Evolutionary conservation across 1,284 basidiomycete species (phyloP).

Genomic region (Melampsora larici-populina): DNA sequence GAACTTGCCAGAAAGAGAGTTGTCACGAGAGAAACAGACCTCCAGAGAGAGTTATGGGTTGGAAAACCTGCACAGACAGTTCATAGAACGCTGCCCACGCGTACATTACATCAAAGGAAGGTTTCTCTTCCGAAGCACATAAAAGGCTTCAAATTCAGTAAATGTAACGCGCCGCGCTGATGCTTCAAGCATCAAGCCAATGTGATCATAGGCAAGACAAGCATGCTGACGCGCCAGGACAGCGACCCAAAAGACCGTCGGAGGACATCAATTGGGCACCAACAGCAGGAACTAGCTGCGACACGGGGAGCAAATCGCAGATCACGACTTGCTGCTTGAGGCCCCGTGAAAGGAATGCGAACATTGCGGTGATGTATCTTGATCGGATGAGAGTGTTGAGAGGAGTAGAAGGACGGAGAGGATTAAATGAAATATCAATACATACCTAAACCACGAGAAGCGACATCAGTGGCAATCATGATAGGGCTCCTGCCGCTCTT

Average conservation of each 20-base stretch:
- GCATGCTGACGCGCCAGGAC: background rate
- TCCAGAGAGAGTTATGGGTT: no score
- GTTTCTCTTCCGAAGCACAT: background rate
- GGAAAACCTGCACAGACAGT: slow-evolving; percentile 1
- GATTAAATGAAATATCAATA: slow-evolving; percentile 57
- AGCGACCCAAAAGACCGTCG: slow-evolving; percentile 2
- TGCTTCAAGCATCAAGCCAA: no score
- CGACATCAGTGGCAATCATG: slow-evolving; percentile 82
- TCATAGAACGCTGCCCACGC: slow-evolving; percentile 35
- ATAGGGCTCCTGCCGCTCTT: slow-evolving; percentile 96
- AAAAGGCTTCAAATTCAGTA: no score
- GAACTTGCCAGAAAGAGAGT: no score
- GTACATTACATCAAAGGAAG: background rate
- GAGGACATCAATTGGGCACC: slow-evolving; percentile 1
- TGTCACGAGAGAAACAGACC: no score
- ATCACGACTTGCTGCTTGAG: background rate
- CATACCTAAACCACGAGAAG: slow-evolving; percentile 99
- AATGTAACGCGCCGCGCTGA: no score
- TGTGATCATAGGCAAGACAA: background rate
- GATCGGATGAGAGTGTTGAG: slow-evolving; percentile 4
- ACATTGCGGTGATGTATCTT: background rate
- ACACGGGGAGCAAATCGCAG: slow-evolving; percentile 4
- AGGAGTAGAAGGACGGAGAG: slow-evolving; percentile 45
- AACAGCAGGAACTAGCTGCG: slow-evolving; percentile 20
- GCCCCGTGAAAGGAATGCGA: slow-evolving; percentile 1